phyloP scores from a whole-genome alignment of 768 basidiomycete genomes.

The Termitomyces sp. region DNA sequence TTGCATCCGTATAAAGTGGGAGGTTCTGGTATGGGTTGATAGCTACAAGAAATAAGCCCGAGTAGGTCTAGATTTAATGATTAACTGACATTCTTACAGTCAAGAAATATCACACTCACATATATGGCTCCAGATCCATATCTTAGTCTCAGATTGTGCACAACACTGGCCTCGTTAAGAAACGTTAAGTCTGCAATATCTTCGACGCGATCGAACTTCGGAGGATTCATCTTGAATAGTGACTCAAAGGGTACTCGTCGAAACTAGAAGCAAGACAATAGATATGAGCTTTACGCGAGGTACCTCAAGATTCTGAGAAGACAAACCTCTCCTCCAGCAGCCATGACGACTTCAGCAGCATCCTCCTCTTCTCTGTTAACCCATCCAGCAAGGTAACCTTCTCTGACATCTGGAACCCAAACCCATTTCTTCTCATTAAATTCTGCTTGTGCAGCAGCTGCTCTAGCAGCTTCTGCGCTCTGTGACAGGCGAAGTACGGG shows the following conservation, averaged over 20 bases:
- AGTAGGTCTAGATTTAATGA: slow-evolving; percentile 63
- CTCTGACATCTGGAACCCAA: slow-evolving; percentile 90
- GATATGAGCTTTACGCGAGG: not conserved
- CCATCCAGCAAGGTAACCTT: slow-evolving; percentile 95
- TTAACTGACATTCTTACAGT: slow-evolving; percentile 2
- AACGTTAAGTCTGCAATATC: slow-evolving; percentile 98
- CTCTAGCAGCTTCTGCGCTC: slow-evolving; percentile 69
- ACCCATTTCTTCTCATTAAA: slow-evolving; percentile 99
- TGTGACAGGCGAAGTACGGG: slow-evolving; percentile 43
- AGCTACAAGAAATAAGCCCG: slow-evolving; percentile 95
- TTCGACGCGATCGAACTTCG: slow-evolving; percentile 95
- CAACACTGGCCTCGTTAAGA: slow-evolving; percentile 96
- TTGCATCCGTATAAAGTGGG: slow-evolving; percentile 85
- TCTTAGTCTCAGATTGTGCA: slow-evolving; percentile 91
- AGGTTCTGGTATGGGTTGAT: slow-evolving; percentile 95
- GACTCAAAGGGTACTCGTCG: slow-evolving; percentile 66
- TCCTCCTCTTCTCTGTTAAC: slow-evolving; percentile 85
- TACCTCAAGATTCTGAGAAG: not conserved
- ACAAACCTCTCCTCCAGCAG: slow-evolving; percentile 75
- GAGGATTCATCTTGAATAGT: slow-evolving; percentile 95
- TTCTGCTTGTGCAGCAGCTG: slow-evolving; percentile 88
- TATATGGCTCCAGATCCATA: slow-evolving; percentile 92
- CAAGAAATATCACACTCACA: slow-evolving; percentile 42
- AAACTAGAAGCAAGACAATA: slow-evolving; percentile 15
- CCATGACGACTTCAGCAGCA: slow-evolving; percentile 78